Evolutionary conservation across 2,329 filamentous ascomycete species (phyloP).

Genomic region (Sclerotiophoma versabilis): DNA sequence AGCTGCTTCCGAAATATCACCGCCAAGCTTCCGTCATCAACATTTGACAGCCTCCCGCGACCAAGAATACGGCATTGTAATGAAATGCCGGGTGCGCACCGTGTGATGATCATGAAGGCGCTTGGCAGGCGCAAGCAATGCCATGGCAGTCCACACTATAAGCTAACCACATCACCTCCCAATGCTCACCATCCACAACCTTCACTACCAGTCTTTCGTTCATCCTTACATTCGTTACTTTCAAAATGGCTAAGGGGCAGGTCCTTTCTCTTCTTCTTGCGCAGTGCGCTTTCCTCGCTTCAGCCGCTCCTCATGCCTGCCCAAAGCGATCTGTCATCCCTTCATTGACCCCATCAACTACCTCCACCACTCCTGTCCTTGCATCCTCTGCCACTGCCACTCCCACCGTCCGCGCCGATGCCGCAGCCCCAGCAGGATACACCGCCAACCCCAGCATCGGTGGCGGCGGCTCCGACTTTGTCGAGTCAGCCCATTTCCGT

Average conservation of each 20-base stretch:
- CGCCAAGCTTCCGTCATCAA: constrained; percentile 7
- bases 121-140: not conserved
- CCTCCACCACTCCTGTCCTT: not conserved
- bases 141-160: not conserved
- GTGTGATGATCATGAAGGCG: not conserved
- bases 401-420: not conserved
- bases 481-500: constrained; percentile 49
- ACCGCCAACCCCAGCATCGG: constrained; percentile 23
- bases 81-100: not conserved
- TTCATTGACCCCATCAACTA: not conserved
- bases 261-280: constrained; percentile 5
- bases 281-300: constrained; percentile 7
- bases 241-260: constrained; percentile 9
- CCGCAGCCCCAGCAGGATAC: constrained; percentile 17
- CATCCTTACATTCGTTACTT: constrained; percentile 4
- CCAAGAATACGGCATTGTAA: not conserved
- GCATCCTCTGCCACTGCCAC: not conserved
- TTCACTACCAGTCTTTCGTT: not conserved
- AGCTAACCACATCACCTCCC: not conserved
- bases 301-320: constrained; percentile 1
- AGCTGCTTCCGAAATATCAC: not conserved
- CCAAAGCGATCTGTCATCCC: not conserved
- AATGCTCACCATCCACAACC: not conserved
- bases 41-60: not conserved
- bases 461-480: constrained; percentile 16